Percentiles rank a stretch among this genome's conserved stretches.
These are phyloP conservation scores for Salix suchowensis DNA, from an alignment of 345 rosid species.

Conservation along the genomic window DNA sequence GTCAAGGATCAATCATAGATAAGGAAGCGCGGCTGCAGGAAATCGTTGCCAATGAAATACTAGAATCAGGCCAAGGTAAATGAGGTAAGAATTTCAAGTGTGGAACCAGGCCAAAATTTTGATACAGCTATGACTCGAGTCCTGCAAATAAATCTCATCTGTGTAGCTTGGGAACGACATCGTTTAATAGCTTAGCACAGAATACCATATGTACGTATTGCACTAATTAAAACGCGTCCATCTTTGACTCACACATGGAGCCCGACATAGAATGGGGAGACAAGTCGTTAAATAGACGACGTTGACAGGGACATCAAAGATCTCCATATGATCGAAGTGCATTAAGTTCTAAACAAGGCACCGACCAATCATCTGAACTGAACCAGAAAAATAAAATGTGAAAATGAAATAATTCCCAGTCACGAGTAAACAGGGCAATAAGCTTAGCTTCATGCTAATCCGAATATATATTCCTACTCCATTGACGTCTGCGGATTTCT, in stretches of 20 bases:
- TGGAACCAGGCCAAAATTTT: too few species aligned
- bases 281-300: too few species aligned
- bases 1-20: too few species aligned
- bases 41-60: too few species aligned
- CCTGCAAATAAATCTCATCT: not conserved
- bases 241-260: too few species aligned
- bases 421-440: not conserved
- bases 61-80: too few species aligned
- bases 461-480: conserved; percentile 63
- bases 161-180: not conserved
- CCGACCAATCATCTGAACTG: not conserved
- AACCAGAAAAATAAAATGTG: not conserved
- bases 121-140: not conserved
- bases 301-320: too few species aligned
- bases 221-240: too few species aligned
- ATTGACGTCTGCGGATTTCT: conserved; percentile 68
- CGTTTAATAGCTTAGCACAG: not conserved
- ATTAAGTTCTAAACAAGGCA: not conserved
- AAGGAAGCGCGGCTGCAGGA: too few species aligned
- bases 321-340: not conserved
- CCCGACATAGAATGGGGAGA: too few species aligned
- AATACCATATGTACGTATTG: too few species aligned
- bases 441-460: conserved; percentile 53
- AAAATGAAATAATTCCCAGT: not conserved
- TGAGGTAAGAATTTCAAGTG: too few species aligned